These are phyloP conservation scores for Priceomyces fermenticarens DNA, from an alignment of 805 yeast genomes.

Conservation along the genomic window DNA sequence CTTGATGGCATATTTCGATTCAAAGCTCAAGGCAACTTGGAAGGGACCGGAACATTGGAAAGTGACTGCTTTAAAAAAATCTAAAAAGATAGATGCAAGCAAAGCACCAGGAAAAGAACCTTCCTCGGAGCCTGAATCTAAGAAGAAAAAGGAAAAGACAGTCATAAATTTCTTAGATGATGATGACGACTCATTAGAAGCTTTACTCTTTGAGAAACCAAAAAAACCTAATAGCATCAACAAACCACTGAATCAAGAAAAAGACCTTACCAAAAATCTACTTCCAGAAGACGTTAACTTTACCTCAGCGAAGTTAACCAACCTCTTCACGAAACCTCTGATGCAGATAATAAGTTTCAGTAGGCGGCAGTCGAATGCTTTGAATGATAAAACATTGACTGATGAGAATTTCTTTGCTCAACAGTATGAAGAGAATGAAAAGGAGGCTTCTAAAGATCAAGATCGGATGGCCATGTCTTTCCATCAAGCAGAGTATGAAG, in stretches of 20 bases:
- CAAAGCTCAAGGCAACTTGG: slow-evolving; percentile 70
- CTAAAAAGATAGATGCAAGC: slow-evolving; percentile 14
- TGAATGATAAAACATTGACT: slow-evolving; percentile 31
- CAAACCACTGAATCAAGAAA: slow-evolving; percentile 8
- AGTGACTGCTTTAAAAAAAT: slow-evolving; percentile 56
- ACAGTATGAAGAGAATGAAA: slow-evolving; percentile 46
- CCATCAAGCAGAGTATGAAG: slow-evolving; percentile 42
- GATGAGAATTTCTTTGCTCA: slow-evolving; percentile 76
- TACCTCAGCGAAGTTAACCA: slow-evolving; percentile 63
- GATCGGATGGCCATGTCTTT: slow-evolving; percentile 33
- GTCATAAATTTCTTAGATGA: slow-evolving; percentile 29
- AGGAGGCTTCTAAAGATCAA: slow-evolving; percentile 30
- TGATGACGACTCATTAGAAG: slow-evolving; percentile 30
- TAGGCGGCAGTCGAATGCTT: slow-evolving; percentile 15
- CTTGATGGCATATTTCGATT: slow-evolving; percentile 79
- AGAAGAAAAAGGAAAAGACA: slow-evolving; percentile 15
- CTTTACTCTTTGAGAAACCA: slow-evolving; percentile 31
- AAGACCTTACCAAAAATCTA: slow-evolving; percentile 28
- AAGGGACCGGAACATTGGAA: slow-evolving; percentile 93
- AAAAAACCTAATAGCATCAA: slow-evolving; percentile 15
- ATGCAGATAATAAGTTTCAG: slow-evolving; percentile 35
- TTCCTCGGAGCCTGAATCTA: background rate
- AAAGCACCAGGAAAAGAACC: background rate
- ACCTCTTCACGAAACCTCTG: slow-evolving; percentile 66
- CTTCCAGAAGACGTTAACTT: slow-evolving; percentile 76